Percentiles rank a stretch among this genome's conserved stretches.
Evolutionary conservation across 805 yeast species (phyloP).

Genomic region (Maudiozyma saulgeensis): DNA sequence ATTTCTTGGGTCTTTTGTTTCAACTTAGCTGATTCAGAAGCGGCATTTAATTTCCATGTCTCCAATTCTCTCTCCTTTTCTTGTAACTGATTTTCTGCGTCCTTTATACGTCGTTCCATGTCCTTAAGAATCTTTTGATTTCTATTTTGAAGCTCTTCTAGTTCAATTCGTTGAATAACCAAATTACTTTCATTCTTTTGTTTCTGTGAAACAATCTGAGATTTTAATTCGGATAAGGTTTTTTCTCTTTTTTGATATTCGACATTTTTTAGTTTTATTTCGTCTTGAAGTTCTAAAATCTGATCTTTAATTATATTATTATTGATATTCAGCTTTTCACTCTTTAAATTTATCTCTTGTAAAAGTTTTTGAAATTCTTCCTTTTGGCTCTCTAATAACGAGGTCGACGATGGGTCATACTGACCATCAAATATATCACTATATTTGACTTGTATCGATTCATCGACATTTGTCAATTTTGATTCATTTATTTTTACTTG

Average conservation of each 20-base stretch:
- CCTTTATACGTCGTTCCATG: slow-evolving; percentile 25
- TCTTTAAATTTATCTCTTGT: slow-evolving; percentile 29
- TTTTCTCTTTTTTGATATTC: slow-evolving; percentile 49
- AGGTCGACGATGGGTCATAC: not conserved
- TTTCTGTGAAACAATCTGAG: slow-evolving; percentile 46
- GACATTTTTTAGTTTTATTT: slow-evolving; percentile 48
- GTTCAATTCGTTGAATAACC: slow-evolving; percentile 46
- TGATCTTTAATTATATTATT: slow-evolving; percentile 39
- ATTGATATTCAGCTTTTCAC: slow-evolving; percentile 11
- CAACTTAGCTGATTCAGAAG: slow-evolving; percentile 38
- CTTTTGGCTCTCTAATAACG: slow-evolving; percentile 18
- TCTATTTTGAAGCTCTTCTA: slow-evolving; percentile 54
- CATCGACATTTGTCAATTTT: slow-evolving; percentile 7
- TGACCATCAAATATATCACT: slow-evolving; percentile 7
- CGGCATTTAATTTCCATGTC: slow-evolving; percentile 38
- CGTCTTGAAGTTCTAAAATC: slow-evolving; percentile 47
- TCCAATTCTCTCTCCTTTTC: slow-evolving; percentile 38
- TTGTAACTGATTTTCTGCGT: slow-evolving; percentile 34
- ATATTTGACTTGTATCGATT: slow-evolving; percentile 8
- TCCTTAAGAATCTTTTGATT: slow-evolving; percentile 39
- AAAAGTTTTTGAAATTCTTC: slow-evolving; percentile 26
- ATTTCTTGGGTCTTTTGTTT: slow-evolving; percentile 46
- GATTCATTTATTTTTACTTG: slow-evolving; percentile 29
- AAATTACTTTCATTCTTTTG: slow-evolving; percentile 43
- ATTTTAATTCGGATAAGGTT: slow-evolving; percentile 41